These are phyloP conservation scores for Gossypium rotundifolium DNA, from an alignment of 345 rosid species.

Conservation along the genomic window DNA sequence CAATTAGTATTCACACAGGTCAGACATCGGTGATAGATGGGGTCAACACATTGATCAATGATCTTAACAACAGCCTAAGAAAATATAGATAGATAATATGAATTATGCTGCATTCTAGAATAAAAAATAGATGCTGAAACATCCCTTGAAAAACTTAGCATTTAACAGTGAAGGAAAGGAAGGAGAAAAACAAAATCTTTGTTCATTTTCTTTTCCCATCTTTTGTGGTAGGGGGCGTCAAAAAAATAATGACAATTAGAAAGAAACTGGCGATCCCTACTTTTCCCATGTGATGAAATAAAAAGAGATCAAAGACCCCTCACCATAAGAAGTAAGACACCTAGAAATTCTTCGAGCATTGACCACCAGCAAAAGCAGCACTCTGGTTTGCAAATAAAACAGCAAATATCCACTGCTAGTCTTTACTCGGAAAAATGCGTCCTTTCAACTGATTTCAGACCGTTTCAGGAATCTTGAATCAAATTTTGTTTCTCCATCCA, in stretches of 20 bases:
- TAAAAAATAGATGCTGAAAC: background rate
- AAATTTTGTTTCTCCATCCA: slow-evolving; percentile 8
- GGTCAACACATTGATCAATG: background rate
- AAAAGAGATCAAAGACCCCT: slow-evolving; percentile 31
- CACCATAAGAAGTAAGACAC: slow-evolving; percentile 28
- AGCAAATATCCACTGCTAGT: slow-evolving; percentile 17
- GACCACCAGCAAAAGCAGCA: slow-evolving; percentile 28
- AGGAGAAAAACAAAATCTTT: background rate
- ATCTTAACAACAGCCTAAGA: background rate
- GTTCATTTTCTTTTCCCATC: background rate
- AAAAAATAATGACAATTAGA: slow-evolving; percentile 2
- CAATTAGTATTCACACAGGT: background rate
- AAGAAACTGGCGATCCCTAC: slow-evolving; percentile 18
- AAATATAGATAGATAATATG: background rate
- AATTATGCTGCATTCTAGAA: background rate
- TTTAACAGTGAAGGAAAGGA: background rate
- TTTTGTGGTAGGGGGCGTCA: background rate
- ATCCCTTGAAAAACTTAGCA: background rate
- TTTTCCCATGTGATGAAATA: slow-evolving; percentile 19
- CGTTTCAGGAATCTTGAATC: slow-evolving; percentile 19
- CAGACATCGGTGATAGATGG: background rate
- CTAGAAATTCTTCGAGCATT: slow-evolving; percentile 21
- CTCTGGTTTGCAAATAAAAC: slow-evolving; percentile 20
- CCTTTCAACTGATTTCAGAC: slow-evolving; percentile 16
- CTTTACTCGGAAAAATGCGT: slow-evolving; percentile 13